Base-by-base conservation (phyloP, 192 early-diverging fungal species). In the Coemansia javaensis region DNA sequence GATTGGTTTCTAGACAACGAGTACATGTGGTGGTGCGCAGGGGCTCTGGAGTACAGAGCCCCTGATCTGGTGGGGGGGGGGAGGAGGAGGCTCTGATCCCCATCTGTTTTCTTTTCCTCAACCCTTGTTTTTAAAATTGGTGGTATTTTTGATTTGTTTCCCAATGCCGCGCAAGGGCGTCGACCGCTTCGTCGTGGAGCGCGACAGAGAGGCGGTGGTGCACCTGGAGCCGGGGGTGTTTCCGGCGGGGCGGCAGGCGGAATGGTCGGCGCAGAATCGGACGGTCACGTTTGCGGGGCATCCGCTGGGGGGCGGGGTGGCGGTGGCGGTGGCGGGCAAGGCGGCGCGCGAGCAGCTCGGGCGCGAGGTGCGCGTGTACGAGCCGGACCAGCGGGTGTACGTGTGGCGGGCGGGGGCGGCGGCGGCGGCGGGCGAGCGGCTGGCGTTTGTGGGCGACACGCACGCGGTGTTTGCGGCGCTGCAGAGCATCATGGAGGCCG, bases 381-480 rank as follows among this genome's bases (percentile, higher is more conserved):
- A 53, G 27, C 59, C 57, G n/a, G 67, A 71, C 55, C 50, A 63
- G 35, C 36, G 34, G 6, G 56, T 71, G 0, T 46, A 53, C 18
- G 36, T 63, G 24, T 71, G 67, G 30, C 25, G 56, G 4, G 10
- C 44, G n/a, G 21, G 17, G 18, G 9, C 37, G 3, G 60, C 60
- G 2, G 53, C 64, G 3, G 60, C 60, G 2, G 53, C 64, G 0
- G 56, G 53, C 44, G 49, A 32, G 14, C 65, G 65, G 10, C 50
- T 58, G 4, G 32, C 66, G 23, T 77, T 77, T 40, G 24, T 56
- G 17, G 63, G 56, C 28, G 75, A 70, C 49, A 62, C 75, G 28
- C 75, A 77, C 39, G 62, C 75, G 18, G 59, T 63, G 9, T 77
- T 77, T 32, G 17, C 37, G 0, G 51, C 58, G 9, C 22, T 77